phyloP scores from a whole-genome alignment of 73 alveolate genomes.

The Paramecium bursaria region DNA sequence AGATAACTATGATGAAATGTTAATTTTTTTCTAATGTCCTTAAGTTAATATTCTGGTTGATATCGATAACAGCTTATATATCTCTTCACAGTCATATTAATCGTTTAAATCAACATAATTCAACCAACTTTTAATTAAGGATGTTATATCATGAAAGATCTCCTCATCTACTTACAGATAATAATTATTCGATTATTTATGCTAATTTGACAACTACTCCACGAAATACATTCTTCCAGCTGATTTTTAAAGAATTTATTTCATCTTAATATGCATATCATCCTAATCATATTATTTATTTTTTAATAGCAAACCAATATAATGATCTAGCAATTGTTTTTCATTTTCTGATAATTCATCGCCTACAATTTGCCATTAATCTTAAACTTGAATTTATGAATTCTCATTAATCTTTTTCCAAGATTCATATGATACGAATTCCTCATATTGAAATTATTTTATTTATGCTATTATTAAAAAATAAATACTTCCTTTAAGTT shows the following conservation, averaged over 20 bases:
- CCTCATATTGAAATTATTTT: conserved; percentile 1
- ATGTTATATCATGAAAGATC: neutral
- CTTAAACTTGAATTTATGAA: neutral
- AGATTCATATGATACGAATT: conserved; percentile 15
- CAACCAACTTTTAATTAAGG: conserved; percentile 30
- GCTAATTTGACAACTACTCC: neutral
- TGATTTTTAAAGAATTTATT: conserved; percentile 21
- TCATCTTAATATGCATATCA: neutral
- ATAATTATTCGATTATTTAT: conserved; percentile 3
- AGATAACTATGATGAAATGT: conserved; percentile 36
- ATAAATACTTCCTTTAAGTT: conserved; percentile 18
- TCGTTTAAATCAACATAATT: conserved; percentile 36
- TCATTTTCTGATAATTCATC: conserved; percentile 29
- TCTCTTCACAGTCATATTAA: conserved; percentile 31
- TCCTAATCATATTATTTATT: neutral
- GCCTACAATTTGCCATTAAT: conserved; percentile 46
- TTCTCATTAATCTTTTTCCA: conserved; percentile 9
- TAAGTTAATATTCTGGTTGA: conserved; percentile 12
- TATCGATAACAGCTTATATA: conserved; percentile 23
- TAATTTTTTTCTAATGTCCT: conserved; percentile 1
- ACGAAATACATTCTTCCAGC: conserved; percentile 51
- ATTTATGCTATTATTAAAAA: neutral
- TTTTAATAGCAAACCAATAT: neutral
- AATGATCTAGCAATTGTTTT: neutral
- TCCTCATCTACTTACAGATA: neutral